Base-by-base conservation (phyloP, 139 green algal species). In the Diplosphaera chodatii region DNA sequence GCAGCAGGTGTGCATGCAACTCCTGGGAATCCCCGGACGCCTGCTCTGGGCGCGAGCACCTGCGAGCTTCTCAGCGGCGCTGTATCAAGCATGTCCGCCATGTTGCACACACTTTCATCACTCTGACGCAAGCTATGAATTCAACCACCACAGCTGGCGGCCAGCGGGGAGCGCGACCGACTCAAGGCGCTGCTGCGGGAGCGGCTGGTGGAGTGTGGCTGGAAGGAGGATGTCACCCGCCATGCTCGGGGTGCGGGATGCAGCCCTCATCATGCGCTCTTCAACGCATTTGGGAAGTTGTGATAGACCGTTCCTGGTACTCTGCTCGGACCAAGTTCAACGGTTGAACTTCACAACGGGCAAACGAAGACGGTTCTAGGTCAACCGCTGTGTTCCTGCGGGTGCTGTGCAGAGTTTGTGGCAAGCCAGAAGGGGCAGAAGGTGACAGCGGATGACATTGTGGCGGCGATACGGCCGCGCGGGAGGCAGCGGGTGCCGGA, bases 161-260 rank as follows among this genome's bases (percentile, higher is more conserved):
- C 48, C 48, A 59, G 48, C 48, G 48, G 48, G 48, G 48, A 59
- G 48, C 48, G 48, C 13, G 48, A 59, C 13, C 8, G 68, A 32
- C 70, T 90, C 25, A 90, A 90, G 71, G 30, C 78, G 31, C 68
- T 88, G 63, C 70, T 90, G 25, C 29, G 77, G 22, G 69, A 81
- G 0, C 77, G 80, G 55, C 78, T 91, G 13, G 75, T 78, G 48
- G 79, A 83, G 48, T 89, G 81, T n/a, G 85, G 85, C 40, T 91
- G 85, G 85, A 75, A 74, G 13, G 83, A 91, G 67, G 81, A 89
- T 25, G 55, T 91, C 41, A 84, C 83, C 74, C 72, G 79, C 55
- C 75, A 59, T 66, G 68, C 68, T 25, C 55, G 55, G 3, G 68
- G 68, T 67, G 31, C 55, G 30, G 13, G 37, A n/a, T 10, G 20